Evolutionary conservation across 1,284 basidiomycete genomes (phyloP).

Genomic region (Schizopora paradoxa): DNA sequence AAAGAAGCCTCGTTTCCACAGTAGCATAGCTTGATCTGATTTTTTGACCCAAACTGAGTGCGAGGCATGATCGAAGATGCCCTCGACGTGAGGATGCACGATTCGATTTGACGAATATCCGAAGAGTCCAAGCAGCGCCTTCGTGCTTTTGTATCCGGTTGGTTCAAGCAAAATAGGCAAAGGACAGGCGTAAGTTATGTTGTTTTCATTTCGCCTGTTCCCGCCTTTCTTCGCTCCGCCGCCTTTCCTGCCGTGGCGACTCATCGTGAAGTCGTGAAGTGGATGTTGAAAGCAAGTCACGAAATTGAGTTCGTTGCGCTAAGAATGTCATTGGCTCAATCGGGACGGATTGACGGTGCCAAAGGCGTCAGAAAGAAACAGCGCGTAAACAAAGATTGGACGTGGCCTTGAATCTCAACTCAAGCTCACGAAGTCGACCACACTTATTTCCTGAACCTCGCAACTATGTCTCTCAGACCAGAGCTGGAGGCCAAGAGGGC

Average conservation of each 20-base stretch:
- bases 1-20: slow-evolving; percentile 94
- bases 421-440: neutral
- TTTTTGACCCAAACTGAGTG: slow-evolving; percentile 78
- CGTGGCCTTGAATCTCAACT: neutral
- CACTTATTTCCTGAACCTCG: too few species aligned
- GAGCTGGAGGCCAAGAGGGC: slow-evolving; percentile 92
- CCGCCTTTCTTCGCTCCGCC: slow-evolving; percentile 38
- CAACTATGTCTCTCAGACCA: slow-evolving; percentile 56
- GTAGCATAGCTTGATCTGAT: slow-evolving; percentile 51
- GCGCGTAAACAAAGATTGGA: slow-evolving; percentile 22
- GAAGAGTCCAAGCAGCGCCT: slow-evolving; percentile 44
- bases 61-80: slow-evolving; percentile 67
- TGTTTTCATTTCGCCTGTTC: slow-evolving; percentile 53
- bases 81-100: slow-evolving; percentile 60
- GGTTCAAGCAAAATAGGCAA: slow-evolving; percentile 56
- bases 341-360: too few species aligned
- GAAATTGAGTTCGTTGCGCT: too few species aligned
- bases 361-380: slow-evolving; percentile 11
- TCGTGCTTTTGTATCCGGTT: slow-evolving; percentile 29
- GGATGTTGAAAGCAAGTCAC: too few species aligned
- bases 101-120: slow-evolving; percentile 45
- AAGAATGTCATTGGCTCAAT: too few species aligned
- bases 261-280: slow-evolving; percentile 9
- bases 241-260: slow-evolving; percentile 8
- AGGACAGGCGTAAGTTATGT: slow-evolving; percentile 59